Conservation (phyloP, 345 rosid genomes). For the Salix udensis region DNA sequence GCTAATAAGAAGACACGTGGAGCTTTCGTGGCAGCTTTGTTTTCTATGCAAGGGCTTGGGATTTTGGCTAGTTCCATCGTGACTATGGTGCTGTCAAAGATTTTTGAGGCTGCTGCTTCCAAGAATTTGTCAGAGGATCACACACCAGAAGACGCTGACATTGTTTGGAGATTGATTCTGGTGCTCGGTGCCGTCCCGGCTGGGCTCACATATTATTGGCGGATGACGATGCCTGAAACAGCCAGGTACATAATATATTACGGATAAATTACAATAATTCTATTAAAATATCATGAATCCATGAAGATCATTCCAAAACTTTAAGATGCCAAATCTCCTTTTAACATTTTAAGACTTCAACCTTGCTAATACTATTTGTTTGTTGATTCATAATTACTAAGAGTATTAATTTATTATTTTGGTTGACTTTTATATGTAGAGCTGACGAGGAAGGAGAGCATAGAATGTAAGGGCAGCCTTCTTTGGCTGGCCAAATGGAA, state of each 20-base stretch:
- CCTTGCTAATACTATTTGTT: too few species aligned
- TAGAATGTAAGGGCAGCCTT: neutral
- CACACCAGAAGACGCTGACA: conserved; percentile 50
- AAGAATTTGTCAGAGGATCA: neutral
- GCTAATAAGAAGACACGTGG: conserved; percentile 76
- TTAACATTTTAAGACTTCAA: too few species aligned
- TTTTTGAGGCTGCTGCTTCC: conserved; percentile 22
- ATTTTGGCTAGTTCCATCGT: conserved; percentile 52
- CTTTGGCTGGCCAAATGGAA: neutral
- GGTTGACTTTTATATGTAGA: neutral
- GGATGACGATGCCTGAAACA: conserved; percentile 87
- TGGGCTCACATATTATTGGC: conserved; percentile 70
- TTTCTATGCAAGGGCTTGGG: conserved; percentile 77
- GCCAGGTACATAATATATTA: conserved; percentile 42
- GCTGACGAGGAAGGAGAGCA: neutral
- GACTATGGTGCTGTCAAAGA: conserved; percentile 42
- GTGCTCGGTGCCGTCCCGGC: conserved; percentile 79
- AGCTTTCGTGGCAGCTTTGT: conserved; percentile 62
- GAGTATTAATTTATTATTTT: too few species aligned
- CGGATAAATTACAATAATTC: too few species aligned
- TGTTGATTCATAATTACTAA: too few species aligned
- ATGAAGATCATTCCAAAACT: too few species aligned
- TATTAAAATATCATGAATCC: too few species aligned
- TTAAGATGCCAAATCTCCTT: too few species aligned
- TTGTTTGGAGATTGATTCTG: conserved; percentile 68